These are phyloP conservation scores for Wickerhamiella sergipiensis DNA, from an alignment of 805 yeast genomes.

Conservation along the genomic window DNA sequence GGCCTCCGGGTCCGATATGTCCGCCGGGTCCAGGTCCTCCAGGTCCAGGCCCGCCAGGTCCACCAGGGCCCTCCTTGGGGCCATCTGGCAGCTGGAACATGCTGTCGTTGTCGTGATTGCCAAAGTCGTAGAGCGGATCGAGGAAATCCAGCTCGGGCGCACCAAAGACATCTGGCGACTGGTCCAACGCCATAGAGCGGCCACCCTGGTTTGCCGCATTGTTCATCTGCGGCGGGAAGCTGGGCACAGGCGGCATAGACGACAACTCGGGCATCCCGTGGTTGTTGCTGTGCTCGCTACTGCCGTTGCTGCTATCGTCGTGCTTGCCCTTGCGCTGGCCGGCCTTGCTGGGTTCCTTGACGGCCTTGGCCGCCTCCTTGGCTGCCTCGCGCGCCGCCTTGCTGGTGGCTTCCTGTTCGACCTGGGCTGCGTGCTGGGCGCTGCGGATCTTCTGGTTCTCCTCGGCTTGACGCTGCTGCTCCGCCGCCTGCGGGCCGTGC, in stretches of 20 bases:
- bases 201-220: background rate
- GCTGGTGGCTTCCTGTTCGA: background rate
- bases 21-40: too few relatives aligned
- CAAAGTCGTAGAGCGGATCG: constrained; percentile 1
- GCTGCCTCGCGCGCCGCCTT: constrained; percentile 5
- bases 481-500: background rate
- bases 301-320: background rate
- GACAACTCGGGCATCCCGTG: constrained; percentile 2
- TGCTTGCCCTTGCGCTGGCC: background rate
- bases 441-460: constrained; percentile 1
- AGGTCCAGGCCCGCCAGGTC: too few relatives aligned
- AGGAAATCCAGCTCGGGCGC: background rate
- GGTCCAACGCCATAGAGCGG: background rate
- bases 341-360: background rate
- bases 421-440: constrained; percentile 4
- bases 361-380: constrained; percentile 2
- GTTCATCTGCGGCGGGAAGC: constrained; percentile 2
- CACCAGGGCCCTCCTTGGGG: background rate
- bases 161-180: background rate
- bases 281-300: background rate
- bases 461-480: constrained; percentile 7
- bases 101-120: background rate
- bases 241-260: background rate
- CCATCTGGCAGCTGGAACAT: background rate
- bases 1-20: too few relatives aligned